phyloP scores from a whole-genome alignment of 2,329 filamentous ascomycete genomes.

The Fusarium sp. region DNA sequence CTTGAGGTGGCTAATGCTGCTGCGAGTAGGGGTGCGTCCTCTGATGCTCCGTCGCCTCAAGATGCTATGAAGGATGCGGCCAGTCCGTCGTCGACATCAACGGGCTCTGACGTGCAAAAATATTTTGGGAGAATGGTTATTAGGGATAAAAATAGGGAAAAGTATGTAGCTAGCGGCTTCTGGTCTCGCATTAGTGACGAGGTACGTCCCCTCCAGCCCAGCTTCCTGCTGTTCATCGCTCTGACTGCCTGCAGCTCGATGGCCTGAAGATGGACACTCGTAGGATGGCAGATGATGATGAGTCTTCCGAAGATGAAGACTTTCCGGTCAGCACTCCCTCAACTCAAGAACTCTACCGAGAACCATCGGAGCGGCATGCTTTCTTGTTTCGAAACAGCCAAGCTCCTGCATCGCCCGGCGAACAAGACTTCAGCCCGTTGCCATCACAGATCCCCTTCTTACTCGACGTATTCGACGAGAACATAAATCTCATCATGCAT shows the following conservation, averaged over 20 bases:
- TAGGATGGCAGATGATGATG: conserved; percentile 43
- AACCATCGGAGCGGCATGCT: conserved; percentile 58
- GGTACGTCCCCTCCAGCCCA: conserved; percentile 47
- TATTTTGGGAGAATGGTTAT: conserved; percentile 61
- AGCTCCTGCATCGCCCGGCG: conserved; percentile 42
- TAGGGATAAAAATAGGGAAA: conserved; percentile 54
- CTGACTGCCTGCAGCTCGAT: conserved; percentile 50
- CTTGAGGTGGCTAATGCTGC: conserved; percentile 53
- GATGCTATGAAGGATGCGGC: conserved; percentile 25
- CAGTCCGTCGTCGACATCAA: conserved; percentile 22
- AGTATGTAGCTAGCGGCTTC: conserved; percentile 64
- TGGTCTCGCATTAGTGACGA: conserved; percentile 68
- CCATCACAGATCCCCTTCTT: conserved; percentile 67
- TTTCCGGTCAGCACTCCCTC: conserved; percentile 44
- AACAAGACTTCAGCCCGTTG: conserved; percentile 59
- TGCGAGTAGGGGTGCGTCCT: conserved; percentile 42
- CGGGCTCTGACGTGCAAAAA: conserved; percentile 47
- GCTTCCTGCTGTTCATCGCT: neutral
- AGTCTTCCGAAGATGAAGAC: conserved; percentile 52
- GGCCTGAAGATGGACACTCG: conserved; percentile 55
- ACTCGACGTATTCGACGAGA: conserved; percentile 61
- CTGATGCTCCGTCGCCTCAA: conserved; percentile 43
- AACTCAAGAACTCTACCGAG: conserved; percentile 54
- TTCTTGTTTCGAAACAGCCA: conserved; percentile 63
- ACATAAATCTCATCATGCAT: conserved; percentile 58